A percentile compares a stretch with the other conserved stretches of the same genome.
Conservation (phyloP, 352 stramenopile species). For the Pythium plurisporium region DNA sequence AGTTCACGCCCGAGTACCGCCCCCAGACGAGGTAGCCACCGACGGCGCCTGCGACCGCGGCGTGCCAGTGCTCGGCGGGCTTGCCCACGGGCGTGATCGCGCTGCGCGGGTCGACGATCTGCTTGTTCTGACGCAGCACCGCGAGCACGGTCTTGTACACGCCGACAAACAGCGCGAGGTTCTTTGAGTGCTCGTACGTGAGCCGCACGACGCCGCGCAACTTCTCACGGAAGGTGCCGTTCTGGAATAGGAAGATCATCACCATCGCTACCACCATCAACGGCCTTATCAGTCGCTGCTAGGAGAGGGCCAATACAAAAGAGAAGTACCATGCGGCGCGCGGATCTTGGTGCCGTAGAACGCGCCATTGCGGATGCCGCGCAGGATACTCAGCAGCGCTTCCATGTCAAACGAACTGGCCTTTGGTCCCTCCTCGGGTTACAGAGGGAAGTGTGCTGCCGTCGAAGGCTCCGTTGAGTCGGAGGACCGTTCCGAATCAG, state of each 20-base stretch:
- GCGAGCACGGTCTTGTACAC: conserved; percentile 80
- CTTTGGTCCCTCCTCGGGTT: too few relatives aligned
- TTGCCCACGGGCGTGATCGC: conserved; percentile 48
- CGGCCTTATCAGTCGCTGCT: conserved; percentile 1
- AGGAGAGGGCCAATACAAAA: neutral
- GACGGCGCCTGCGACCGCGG: conserved; percentile 65
- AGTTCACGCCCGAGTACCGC: conserved; percentile 85
- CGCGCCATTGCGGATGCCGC: conserved; percentile 80
- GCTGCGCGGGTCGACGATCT: conserved; percentile 27
- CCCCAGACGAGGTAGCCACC: conserved; percentile 84
- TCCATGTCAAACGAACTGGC: too few relatives aligned
- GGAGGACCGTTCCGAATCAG: neutral
- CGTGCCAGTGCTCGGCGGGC: conserved; percentile 70
- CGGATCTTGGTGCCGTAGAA: conserved; percentile 90
- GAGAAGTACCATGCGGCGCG: conserved; percentile 66
- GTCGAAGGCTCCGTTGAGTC: neutral
- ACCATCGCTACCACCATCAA: conserved; percentile 57
- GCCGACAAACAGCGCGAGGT: conserved; percentile 84
- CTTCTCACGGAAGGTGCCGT: conserved; percentile 72
- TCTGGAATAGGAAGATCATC: conserved; percentile 89
- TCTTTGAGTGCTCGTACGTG: conserved; percentile 86
- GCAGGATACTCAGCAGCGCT: conserved; percentile 61
- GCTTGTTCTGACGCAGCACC: conserved; percentile 54
- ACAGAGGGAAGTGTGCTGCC: neutral
- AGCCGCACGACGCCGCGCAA: conserved; percentile 63